Evolutionary conservation across 2,329 filamentous ascomycete genomes (phyloP).

Genomic region (Stagonosporopsis rhizophila): DNA sequence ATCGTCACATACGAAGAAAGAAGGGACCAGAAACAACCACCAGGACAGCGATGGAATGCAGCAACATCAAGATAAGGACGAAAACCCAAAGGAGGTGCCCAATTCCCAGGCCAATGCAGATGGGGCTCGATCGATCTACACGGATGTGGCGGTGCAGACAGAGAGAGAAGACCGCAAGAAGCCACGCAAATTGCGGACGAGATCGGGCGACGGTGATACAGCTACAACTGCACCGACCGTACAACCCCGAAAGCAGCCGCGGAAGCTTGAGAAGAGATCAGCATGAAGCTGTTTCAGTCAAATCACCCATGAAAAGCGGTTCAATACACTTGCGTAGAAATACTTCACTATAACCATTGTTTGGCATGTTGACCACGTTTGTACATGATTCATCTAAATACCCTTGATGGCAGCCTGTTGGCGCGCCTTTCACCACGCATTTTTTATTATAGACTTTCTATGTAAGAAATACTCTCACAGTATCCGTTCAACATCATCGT

Average conservation of each 20-base stretch:
- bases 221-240: neutral
- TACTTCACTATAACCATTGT: neutral
- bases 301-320: neutral
- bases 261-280: constrained; percentile 23
- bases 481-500: neutral
- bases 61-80: neutral
- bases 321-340: neutral
- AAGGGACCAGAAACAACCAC: neutral
- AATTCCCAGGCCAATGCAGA: neutral
- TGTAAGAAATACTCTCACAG: neutral
- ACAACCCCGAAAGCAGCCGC: constrained; percentile 10
- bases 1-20: neutral
- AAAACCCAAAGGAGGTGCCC: neutral
- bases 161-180: constrained; percentile 21
- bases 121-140: neutral
- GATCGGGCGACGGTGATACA: neutral
- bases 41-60: neutral
- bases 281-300: neutral
- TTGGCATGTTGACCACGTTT: neutral
- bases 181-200: constrained; percentile 25
- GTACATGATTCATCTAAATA: too few species aligned
- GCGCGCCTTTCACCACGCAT: neutral
- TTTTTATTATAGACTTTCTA: neutral
- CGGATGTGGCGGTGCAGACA: constrained; percentile 3
- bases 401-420: neutral